These are phyloP conservation scores for Barnettozyma sp. DNA, from an alignment of 805 yeast species.

Conservation along the genomic window DNA sequence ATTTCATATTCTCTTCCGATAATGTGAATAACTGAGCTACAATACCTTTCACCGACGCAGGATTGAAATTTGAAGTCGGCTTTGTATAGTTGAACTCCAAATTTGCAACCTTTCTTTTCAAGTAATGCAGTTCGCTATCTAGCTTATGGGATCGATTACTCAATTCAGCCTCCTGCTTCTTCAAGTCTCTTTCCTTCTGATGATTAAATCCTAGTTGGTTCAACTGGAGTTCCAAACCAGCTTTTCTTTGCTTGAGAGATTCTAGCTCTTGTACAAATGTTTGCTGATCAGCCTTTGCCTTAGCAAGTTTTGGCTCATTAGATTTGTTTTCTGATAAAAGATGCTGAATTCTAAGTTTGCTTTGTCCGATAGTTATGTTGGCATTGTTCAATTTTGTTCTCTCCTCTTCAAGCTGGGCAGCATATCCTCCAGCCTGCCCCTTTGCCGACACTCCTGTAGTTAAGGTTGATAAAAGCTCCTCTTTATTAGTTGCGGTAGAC, in stretches of 20 bases:
- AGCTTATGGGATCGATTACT: constrained; percentile 38
- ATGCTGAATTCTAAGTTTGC: constrained; percentile 51
- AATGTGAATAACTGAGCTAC: constrained; percentile 79
- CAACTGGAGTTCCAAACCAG: constrained; percentile 36
- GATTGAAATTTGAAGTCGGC: constrained; percentile 57
- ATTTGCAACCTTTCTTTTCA: constrained; percentile 61
- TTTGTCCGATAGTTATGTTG: constrained; percentile 50
- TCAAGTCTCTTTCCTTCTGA: constrained; percentile 36
- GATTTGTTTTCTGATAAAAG: constrained; percentile 42
- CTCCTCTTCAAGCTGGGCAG: constrained; percentile 59
- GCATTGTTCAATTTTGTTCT: constrained; percentile 49
- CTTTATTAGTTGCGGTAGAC: constrained; percentile 47
- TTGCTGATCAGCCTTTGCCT: constrained; percentile 47
- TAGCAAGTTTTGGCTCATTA: constrained; percentile 40
- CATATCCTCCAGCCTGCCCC: constrained; percentile 71
- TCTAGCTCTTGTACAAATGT: constrained; percentile 37
- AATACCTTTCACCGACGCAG: constrained; percentile 69
- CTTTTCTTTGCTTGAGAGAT: constrained; percentile 32
- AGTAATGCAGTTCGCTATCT: constrained; percentile 41
- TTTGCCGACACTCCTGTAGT: constrained; percentile 86
- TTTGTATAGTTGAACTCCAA: constrained; percentile 67
- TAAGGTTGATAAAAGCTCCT: constrained; percentile 73
- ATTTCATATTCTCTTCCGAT: constrained; percentile 45
- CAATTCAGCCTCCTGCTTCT: constrained; percentile 37
- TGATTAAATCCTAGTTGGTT: constrained; percentile 53